Conservation (phyloP, 2,329 filamentous ascomycete genomes). For the Pleochaeta shiraiana region DNA sequence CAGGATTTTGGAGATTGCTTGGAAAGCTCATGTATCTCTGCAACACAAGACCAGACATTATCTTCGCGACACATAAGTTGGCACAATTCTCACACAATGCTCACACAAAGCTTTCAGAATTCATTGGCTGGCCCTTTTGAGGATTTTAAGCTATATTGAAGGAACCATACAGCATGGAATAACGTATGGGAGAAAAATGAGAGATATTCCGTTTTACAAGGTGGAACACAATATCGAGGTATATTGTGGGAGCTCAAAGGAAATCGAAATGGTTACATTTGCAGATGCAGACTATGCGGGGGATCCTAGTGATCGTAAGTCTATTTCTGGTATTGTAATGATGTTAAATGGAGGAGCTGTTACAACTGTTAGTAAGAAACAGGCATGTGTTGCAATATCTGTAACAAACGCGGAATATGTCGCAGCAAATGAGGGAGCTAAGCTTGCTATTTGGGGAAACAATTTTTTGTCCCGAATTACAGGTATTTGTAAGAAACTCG, state of each 20-base stretch:
- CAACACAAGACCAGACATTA: background rate
- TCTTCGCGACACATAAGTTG: background rate
- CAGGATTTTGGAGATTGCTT: background rate
- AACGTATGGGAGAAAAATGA: background rate
- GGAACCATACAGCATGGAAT: background rate
- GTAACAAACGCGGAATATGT: background rate
- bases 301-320: background rate
- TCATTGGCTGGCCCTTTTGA: background rate
- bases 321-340: background rate
- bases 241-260: background rate
- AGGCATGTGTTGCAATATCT: background rate
- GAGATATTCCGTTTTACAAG: background rate
- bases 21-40: background rate
- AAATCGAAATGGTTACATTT: background rate
- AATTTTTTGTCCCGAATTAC: background rate
- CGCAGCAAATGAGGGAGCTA: background rate
- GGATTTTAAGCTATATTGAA: conserved; percentile 2
- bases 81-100: background rate
- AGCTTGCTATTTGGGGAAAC: background rate
- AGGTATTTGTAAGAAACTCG: background rate
- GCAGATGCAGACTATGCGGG: background rate
- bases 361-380: background rate
- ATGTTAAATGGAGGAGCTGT: background rate
- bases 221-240: background rate
- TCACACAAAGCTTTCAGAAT: background rate